A percentile compares a stretch with the other conserved stretches of the same genome.
These are phyloP conservation scores for Arctium minus DNA, from an alignment of 129 eudicot species.

Conservation along the genomic window DNA sequence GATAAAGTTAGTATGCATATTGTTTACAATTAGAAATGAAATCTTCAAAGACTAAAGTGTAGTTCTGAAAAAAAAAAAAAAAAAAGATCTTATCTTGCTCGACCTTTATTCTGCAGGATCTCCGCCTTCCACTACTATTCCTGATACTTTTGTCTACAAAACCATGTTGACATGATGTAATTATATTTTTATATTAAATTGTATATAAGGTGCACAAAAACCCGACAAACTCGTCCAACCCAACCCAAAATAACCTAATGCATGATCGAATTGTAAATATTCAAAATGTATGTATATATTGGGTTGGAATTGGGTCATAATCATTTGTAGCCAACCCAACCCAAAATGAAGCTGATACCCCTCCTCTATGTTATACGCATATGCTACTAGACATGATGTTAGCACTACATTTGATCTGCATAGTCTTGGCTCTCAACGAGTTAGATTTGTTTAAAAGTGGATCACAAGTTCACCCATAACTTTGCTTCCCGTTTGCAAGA, in stretches of 20 bases:
- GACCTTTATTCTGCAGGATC: conserved; percentile 21
- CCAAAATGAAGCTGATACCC: neutral
- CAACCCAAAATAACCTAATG: neutral
- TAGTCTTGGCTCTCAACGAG: neutral
- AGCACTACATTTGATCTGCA: neutral
- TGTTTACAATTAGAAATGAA: neutral
- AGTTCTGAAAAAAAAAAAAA: neutral
- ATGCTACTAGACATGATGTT: neutral
- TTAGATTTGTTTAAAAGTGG: too few species aligned
- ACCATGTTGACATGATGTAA: neutral
- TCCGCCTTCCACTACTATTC: neutral
- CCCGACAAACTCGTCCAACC: neutral
- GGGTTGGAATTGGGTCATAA: neutral
- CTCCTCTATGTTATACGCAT: neutral
- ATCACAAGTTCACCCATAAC: too few species aligned
- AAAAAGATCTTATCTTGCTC: neutral
- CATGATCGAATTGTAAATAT: neutral
- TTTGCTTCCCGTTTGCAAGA: neutral
- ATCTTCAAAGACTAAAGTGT: conserved; percentile 13
- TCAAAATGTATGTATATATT: neutral
- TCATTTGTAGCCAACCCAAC: neutral
- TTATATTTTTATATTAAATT: neutral
- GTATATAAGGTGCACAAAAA: neutral
- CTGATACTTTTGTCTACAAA: neutral
- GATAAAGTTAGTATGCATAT: neutral